A percentile compares a stretch with the other conserved stretches of the same genome.
Evolutionary conservation across 352 stramenopile species (phyloP).

Genomic region (Lagenidium giganteum): DNA sequence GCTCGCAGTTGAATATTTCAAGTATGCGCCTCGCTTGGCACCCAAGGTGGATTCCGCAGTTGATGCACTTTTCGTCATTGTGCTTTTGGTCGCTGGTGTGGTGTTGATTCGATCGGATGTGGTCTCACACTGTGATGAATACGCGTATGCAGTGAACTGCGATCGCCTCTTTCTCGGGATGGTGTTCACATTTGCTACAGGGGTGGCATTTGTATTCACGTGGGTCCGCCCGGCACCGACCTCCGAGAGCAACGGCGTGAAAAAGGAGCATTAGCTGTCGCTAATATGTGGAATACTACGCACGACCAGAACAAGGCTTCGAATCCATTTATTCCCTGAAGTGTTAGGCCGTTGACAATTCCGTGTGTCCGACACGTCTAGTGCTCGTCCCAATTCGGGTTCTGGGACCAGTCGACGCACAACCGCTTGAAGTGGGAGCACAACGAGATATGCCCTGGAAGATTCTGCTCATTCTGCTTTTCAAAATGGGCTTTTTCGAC

Average conservation of each 20-base stretch:
- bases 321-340: no score
- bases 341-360: no score
- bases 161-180: not conserved
- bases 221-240: not conserved
- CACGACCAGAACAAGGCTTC: no score
- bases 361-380: no score
- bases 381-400: no score
- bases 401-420: no score
- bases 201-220: not conserved
- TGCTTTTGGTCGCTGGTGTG: not conserved
- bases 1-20: not conserved
- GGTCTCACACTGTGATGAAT: not conserved
- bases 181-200: not conserved
- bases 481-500: constrained; percentile 16
- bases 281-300: no score
- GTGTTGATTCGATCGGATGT: not conserved
- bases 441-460: no score
- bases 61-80: not conserved
- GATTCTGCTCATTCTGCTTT: constrained; percentile 1
- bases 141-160: constrained; percentile 1
- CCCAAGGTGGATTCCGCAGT: not conserved
- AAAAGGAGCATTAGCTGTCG: no score
- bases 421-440: no score
- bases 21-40: not conserved
- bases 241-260: constrained; percentile 6